Percentiles rank a stretch among this genome's conserved stretches.
phyloP scores from a whole-genome alignment of 108 stramenopile species.

The Fragilaria radians region DNA sequence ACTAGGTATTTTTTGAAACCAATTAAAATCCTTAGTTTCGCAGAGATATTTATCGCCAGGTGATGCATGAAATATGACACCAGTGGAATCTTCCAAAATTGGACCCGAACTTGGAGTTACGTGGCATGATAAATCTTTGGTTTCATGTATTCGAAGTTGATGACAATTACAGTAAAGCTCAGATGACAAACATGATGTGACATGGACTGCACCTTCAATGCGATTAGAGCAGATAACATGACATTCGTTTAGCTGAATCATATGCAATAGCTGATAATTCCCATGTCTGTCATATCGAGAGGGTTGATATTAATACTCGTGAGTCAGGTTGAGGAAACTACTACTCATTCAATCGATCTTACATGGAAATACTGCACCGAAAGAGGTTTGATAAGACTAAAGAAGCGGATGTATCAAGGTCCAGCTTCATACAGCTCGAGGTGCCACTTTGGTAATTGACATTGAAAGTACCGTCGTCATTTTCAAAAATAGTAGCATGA shows the following conservation, averaged over 20 bases:
- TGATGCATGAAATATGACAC: conserved; percentile 11
- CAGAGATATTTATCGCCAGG: background rate
- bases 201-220: conserved; percentile 18
- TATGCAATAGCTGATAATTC: conserved; percentile 5
- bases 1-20: conserved; percentile 28
- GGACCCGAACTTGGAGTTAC: conserved; percentile 15
- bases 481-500: background rate
- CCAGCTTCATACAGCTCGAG: background rate
- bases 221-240: background rate
- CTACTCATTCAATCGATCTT: background rate
- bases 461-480: background rate
- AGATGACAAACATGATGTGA: conserved; percentile 18
- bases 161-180: conserved; percentile 9
- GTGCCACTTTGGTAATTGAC: background rate
- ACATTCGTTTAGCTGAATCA: conserved; percentile 2
- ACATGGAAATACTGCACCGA: conserved; percentile 1
- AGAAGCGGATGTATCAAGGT: background rate
- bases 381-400: background rate
- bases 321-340: too few relatives aligned
- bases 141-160: conserved; percentile 33
- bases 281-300: too few relatives aligned
- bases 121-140: conserved; percentile 14
- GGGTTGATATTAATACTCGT: too few relatives aligned
- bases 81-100: conserved; percentile 27
- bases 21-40: conserved; percentile 33